Evolutionary conservation across 257 asterid genomes (phyloP).

Genomic region (Ilex aquifolium): DNA sequence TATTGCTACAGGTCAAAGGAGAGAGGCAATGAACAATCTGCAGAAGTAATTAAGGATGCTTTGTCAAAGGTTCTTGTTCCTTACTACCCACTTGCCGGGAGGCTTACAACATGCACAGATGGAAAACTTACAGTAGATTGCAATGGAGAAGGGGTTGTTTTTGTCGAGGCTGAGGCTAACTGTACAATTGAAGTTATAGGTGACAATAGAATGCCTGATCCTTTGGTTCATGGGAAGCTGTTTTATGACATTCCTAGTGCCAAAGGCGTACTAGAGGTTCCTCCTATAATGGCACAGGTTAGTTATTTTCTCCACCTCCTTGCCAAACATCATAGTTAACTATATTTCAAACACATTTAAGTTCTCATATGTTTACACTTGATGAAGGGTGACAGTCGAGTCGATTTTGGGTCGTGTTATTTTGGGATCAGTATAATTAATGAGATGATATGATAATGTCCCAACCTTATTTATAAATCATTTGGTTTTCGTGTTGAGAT

Average conservation of each 20-base stretch:
- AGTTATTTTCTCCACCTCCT: not conserved
- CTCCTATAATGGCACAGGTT: constrained; percentile 90
- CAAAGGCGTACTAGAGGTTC: constrained; percentile 51
- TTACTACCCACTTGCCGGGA: constrained; percentile 73
- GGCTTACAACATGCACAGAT: constrained; percentile 54
- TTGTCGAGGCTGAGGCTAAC: constrained; percentile 82
- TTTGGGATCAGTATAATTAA: too few species aligned
- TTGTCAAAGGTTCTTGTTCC: constrained; percentile 63
- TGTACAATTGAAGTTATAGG: constrained; percentile 53
- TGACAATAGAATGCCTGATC: constrained; percentile 79
- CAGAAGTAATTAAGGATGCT: constrained; percentile 49
- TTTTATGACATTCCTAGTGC: constrained; percentile 87
- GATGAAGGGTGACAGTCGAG: too few species aligned
- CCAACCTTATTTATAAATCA: too few species aligned
- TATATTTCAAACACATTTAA: too few species aligned
- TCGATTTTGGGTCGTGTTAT: too few species aligned
- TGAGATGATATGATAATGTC: too few species aligned
- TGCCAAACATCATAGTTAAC: too few species aligned
- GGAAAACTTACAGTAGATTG: constrained; percentile 78
- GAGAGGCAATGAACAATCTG: constrained; percentile 46
- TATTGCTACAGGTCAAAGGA: constrained; percentile 69
- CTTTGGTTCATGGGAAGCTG: constrained; percentile 66
- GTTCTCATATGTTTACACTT: too few species aligned
- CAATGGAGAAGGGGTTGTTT: constrained; percentile 74
- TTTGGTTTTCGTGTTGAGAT: too few species aligned